A percentile compares a stretch with the other conserved stretches of the same genome.
These are phyloP conservation scores for Taphrina deformans DNA, from an alignment of 1,139 yeast species.

Conservation along the genomic window DNA sequence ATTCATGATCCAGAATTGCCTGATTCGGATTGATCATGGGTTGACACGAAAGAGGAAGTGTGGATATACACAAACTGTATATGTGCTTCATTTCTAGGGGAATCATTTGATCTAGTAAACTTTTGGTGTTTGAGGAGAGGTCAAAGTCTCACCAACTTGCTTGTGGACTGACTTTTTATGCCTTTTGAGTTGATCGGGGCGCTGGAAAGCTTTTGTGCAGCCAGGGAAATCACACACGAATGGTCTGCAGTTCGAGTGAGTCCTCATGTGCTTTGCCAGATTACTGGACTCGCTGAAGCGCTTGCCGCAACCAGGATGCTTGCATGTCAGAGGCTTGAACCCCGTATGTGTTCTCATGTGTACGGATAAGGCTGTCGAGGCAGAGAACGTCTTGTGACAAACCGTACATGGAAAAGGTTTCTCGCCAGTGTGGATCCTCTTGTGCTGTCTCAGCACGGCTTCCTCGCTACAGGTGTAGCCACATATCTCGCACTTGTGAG, in stretches of 20 bases:
- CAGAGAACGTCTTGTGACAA: constrained; percentile 75
- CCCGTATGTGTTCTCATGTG: constrained; percentile 89
- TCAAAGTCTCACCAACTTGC: not conserved
- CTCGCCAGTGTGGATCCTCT: constrained; percentile 83
- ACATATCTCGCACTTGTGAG: constrained; percentile 38
- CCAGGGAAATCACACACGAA: constrained; percentile 41
- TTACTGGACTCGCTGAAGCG: constrained; percentile 87
- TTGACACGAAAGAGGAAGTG: no score
- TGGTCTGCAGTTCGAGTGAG: constrained; percentile 42
- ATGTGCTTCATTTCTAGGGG: no score
- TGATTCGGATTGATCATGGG: no score
- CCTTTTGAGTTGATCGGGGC: constrained; percentile 88
- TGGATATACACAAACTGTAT: no score
- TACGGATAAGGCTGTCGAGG: constrained; percentile 56
- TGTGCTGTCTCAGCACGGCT: constrained; percentile 66
- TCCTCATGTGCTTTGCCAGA: constrained; percentile 78
- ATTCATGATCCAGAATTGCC: no score
- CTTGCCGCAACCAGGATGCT: constrained; percentile 77
- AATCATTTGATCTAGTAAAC: no score
- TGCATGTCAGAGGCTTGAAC: constrained; percentile 81
- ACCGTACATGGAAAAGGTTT: constrained; percentile 78
- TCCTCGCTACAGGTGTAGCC: constrained; percentile 64
- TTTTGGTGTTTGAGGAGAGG: no score
- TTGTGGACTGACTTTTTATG: constrained; percentile 48
- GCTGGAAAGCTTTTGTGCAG: constrained; percentile 45